Conservation (phyloP, 768 basidiomycete genomes). For the Cystobasidium ongulense region DNA sequence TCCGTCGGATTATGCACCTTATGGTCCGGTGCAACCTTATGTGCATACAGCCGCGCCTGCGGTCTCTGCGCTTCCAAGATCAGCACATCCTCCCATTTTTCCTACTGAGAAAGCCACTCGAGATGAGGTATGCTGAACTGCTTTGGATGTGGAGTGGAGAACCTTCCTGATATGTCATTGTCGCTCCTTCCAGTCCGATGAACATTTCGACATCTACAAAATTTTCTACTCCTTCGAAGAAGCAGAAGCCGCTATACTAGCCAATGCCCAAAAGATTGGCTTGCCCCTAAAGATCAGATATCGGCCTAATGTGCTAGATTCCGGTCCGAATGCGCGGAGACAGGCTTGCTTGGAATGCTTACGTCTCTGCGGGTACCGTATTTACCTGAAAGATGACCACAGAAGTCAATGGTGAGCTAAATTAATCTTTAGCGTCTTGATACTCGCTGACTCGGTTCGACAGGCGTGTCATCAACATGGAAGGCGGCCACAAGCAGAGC, state of each 20-base stretch:
- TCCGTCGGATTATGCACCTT: not conserved
- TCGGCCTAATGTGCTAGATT: not conserved
- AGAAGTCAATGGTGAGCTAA: not conserved
- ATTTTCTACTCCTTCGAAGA: slow-evolving; percentile 21
- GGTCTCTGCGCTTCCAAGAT: no score
- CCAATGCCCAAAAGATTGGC: not conserved
- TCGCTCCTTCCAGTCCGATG: not conserved
- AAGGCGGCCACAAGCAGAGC: not conserved
- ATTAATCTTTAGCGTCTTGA: not conserved
- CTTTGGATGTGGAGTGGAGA: no score
- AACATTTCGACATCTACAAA: slow-evolving; percentile 28
- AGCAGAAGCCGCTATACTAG: slow-evolving; percentile 10
- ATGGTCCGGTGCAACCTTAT: not conserved
- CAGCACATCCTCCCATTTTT: no score
- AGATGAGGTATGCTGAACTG: no score
- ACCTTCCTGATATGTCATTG: no score
- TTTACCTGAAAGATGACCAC: slow-evolving; percentile 13
- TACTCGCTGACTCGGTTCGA: not conserved
- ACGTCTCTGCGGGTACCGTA: slow-evolving; percentile 19
- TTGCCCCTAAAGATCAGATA: slow-evolving; percentile 14
- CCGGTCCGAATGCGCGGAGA: not conserved
- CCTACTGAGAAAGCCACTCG: no score
- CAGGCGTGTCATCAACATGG: not conserved
- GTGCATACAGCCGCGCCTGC: no score
- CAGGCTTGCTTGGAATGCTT: slow-evolving; percentile 22